phyloP scores from a whole-genome alignment of 1,284 basidiomycete species.

The Golubevia sp. region DNA sequence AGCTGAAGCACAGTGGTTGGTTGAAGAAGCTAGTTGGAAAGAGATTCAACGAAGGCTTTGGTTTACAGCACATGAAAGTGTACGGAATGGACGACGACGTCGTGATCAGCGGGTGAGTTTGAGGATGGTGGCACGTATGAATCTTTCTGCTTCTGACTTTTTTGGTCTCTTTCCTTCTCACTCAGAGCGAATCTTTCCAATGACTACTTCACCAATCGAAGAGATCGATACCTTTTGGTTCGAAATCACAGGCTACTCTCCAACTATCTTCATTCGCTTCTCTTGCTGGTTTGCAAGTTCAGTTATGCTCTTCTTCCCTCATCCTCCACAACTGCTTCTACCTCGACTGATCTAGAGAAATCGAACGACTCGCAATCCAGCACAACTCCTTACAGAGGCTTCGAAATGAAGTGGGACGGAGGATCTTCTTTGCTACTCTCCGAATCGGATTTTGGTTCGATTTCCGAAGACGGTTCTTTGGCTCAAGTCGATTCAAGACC shows the following conservation, averaged over 20 bases:
- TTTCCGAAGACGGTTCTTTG: constrained; percentile 2
- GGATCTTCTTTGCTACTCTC: constrained; percentile 17
- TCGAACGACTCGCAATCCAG: no score
- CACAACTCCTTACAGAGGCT: constrained; percentile 7
- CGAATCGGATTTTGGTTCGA: constrained; percentile 17
- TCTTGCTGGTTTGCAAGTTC: constrained; percentile 73
- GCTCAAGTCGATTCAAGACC: background rate
- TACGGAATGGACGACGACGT: constrained; percentile 92
- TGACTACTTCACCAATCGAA: constrained; percentile 92
- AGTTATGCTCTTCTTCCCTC: constrained; percentile 71
- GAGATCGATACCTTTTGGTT: constrained; percentile 90
- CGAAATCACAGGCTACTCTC: constrained; percentile 70
- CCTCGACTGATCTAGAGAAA: no score
- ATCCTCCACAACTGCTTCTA: background rate
- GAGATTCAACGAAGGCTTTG: constrained; percentile 96
- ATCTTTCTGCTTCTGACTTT: constrained; percentile 3
- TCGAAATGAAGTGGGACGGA: constrained; percentile 43
- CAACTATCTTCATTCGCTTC: constrained; percentile 81
- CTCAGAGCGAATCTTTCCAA: constrained; percentile 88
- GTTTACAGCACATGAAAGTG: constrained; percentile 96
- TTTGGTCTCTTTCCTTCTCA: background rate
- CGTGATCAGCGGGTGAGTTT: constrained; percentile 84
- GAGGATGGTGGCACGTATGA: constrained; percentile 1
- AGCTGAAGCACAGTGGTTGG: constrained; percentile 69
- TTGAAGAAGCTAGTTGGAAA: constrained; percentile 81